Conservation (phyloP, 2,329 filamentous ascomycete genomes). For the Paracorniculantispora psalliotae region DNA sequence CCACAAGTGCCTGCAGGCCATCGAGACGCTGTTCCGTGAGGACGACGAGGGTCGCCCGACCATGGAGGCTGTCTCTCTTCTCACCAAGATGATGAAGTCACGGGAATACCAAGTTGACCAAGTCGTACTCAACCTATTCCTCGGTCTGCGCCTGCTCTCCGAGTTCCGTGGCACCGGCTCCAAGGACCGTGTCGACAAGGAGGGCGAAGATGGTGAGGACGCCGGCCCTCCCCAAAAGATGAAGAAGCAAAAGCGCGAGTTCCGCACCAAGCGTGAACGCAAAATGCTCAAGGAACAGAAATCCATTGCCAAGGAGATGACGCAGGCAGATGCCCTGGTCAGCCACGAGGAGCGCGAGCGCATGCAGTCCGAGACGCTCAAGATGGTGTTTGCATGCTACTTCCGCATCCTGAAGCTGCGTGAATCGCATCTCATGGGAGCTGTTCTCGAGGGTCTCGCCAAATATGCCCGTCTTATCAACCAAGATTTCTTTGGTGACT, state of each 20-base stretch:
- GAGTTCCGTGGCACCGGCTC: slow-evolving; percentile 86
- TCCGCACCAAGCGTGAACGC: slow-evolving; percentile 80
- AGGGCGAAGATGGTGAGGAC: slow-evolving; percentile 18
- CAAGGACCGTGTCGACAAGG: slow-evolving; percentile 64
- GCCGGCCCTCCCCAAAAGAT: slow-evolving; percentile 44
- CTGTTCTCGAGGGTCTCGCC: slow-evolving; percentile 87
- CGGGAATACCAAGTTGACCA: slow-evolving; percentile 80
- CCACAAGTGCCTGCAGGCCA: slow-evolving; percentile 66
- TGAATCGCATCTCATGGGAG: slow-evolving; percentile 84
- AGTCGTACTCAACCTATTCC: slow-evolving; percentile 81
- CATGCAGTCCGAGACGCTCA: slow-evolving; percentile 92
- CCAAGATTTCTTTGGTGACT: slow-evolving; percentile 96
- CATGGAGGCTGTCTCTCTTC: slow-evolving; percentile 75
- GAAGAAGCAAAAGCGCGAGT: slow-evolving; percentile 71
- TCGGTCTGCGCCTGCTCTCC: slow-evolving; percentile 80
- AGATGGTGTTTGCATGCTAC: slow-evolving; percentile 91
- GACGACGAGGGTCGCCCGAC: slow-evolving; percentile 89
- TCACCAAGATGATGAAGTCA: slow-evolving; percentile 94
- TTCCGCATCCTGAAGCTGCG: slow-evolving; percentile 89
- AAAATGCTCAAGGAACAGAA: slow-evolving; percentile 85
- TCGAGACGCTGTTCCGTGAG: slow-evolving; percentile 76
- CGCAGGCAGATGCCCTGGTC: slow-evolving; percentile 83
- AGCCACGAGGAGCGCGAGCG: slow-evolving; percentile 88
- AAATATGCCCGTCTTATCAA: slow-evolving; percentile 97
- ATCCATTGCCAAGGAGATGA: slow-evolving; percentile 86